phyloP scores from a whole-genome alignment of 2,329 filamentous ascomycete species.

The Fusarium penzigii region DNA sequence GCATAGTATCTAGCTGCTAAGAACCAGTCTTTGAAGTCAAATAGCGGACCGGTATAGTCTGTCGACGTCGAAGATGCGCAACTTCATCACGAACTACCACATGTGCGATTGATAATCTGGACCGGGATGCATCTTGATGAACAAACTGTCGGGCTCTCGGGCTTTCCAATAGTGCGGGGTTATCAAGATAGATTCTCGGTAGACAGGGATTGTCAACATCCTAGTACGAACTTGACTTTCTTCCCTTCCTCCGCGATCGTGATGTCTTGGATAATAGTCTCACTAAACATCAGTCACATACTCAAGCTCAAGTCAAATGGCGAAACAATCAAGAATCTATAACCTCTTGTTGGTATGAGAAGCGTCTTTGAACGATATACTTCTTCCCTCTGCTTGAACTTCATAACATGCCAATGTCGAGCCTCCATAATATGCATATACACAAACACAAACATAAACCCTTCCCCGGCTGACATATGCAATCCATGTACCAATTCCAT shows the following conservation, averaged over 20 bases:
- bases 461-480: not conserved
- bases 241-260: not conserved
- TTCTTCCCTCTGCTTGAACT: not conserved
- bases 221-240: not conserved
- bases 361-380: not conserved
- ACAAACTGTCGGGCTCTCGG: not conserved
- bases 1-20: not conserved
- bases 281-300: not conserved
- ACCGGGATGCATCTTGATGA: too few species aligned
- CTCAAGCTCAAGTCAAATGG: not conserved
- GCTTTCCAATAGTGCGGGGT: not conserved
- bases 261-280: not conserved
- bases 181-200: not conserved
- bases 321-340: too few species aligned
- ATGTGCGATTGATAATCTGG: too few species aligned
- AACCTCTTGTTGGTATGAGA: too few species aligned
- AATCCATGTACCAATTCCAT: not conserved
- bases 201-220: not conserved
- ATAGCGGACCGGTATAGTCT: too few species aligned
- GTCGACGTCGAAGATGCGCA: not conserved
- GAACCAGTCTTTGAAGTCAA: not conserved
- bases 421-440: not conserved
- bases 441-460: not conserved
- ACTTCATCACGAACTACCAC: too few species aligned
- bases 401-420: too few species aligned